Conservation (phyloP, 352 stramenopile species). For the Thraustochytrium striatum region DNA sequence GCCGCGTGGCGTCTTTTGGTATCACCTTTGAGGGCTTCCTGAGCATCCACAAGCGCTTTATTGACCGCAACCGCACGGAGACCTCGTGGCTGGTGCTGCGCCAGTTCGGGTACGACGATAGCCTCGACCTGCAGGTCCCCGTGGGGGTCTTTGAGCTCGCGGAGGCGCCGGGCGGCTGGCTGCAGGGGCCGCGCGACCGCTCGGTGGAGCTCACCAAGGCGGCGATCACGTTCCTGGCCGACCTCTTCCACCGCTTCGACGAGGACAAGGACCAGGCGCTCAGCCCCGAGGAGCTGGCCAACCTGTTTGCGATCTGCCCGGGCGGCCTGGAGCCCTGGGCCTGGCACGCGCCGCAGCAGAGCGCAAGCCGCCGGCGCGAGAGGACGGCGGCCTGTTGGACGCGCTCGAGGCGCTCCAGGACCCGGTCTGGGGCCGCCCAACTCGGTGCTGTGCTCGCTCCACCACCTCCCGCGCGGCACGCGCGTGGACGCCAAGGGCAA, state of each 20-base stretch:
- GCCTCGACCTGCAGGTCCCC: constrained; percentile 21
- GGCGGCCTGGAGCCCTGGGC: background rate
- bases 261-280: constrained; percentile 72
- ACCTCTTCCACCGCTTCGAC: constrained; percentile 73
- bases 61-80: constrained; percentile 77
- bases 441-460: background rate
- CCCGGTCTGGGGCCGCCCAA: background rate
- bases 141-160: constrained; percentile 57
- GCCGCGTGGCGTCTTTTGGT: constrained; percentile 59
- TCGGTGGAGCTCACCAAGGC: constrained; percentile 69
- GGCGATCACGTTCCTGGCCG: constrained; percentile 67
- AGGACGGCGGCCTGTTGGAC: no score
- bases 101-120: constrained; percentile 49
- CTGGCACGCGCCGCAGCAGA: no score
- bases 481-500: constrained; percentile 31
- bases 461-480: constrained; percentile 11
- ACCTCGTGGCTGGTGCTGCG: constrained; percentile 68
- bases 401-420: no score
- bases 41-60: constrained; percentile 77
- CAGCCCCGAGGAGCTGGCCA: constrained; percentile 64
- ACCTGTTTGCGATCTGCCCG: constrained; percentile 72
- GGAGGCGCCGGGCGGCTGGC: constrained; percentile 63
- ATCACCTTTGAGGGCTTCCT: constrained; percentile 72
- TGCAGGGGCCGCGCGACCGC: constrained; percentile 54
- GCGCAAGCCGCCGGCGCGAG: no score